Evolutionary conservation across 2,329 filamentous ascomycete species (phyloP).

Genomic region (Diaporthe sp.): DNA sequence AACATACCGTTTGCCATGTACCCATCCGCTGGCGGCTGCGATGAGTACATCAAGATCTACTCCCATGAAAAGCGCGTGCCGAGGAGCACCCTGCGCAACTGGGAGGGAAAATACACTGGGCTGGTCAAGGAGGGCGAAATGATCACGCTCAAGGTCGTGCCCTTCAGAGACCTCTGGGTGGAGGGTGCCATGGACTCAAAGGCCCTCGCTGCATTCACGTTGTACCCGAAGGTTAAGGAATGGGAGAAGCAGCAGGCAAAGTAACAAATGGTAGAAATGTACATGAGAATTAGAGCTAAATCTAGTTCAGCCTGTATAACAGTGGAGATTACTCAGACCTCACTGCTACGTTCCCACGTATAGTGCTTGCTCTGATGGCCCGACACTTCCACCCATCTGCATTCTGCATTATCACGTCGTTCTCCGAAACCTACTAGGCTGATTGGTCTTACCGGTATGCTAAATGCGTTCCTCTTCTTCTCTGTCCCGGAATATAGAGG

Average conservation of each 20-base stretch:
- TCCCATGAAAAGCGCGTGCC: constrained; percentile 67
- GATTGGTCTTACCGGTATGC: no score
- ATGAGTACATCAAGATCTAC: constrained; percentile 72
- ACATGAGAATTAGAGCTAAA: no score
- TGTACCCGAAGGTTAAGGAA: constrained; percentile 48
- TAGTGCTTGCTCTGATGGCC: no score
- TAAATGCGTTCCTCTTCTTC: no score
- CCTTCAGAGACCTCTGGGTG: constrained; percentile 68
- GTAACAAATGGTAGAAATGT: no score
- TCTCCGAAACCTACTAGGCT: no score
- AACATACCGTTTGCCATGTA: constrained; percentile 64
- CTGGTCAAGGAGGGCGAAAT: constrained; percentile 70
- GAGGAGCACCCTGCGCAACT: constrained; percentile 63
- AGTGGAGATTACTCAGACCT: no score
- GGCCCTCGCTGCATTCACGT: constrained; percentile 69
- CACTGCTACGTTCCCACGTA: no score
- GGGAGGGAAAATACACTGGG: constrained; percentile 70
- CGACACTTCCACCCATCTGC: no score
- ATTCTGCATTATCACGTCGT: no score
- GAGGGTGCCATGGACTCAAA: constrained; percentile 71
- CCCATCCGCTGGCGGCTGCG: constrained; percentile 71
- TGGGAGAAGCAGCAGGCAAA: constrained; percentile 59
- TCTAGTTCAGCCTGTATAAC: no score
- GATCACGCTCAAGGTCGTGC: constrained; percentile 72
- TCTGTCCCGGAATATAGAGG: no score